Evolutionary conservation across 106 monocot genomes (phyloP).

Genomic region (Hemerocallis citrina): DNA sequence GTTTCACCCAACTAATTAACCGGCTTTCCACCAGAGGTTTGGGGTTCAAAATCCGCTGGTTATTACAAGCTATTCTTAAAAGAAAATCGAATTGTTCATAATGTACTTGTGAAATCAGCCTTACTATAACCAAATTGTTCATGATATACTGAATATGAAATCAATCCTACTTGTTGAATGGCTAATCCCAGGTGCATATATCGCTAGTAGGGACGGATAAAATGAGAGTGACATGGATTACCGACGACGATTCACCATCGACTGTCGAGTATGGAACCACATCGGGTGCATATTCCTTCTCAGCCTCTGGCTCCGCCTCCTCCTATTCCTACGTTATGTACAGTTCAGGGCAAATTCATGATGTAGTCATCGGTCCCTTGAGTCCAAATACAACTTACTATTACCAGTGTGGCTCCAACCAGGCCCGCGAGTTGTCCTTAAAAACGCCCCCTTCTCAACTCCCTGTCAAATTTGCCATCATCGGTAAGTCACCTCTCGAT

Average conservation of each 20-base stretch:
- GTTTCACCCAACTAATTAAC: too few relatives aligned
- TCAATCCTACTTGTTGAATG: too few relatives aligned
- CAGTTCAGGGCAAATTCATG: constrained; percentile 43
- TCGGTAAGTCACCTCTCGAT: constrained; percentile 14
- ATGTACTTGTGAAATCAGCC: too few relatives aligned
- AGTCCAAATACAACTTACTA: constrained; percentile 30
- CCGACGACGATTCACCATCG: constrained; percentile 33
- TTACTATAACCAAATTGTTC: too few relatives aligned
- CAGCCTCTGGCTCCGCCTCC: constrained; percentile 35
- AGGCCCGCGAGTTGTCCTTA: constrained; percentile 23
- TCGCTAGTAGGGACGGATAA: constrained; percentile 50
- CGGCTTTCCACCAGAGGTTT: too few relatives aligned
- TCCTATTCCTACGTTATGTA: constrained; percentile 55
- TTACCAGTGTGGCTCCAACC: constrained; percentile 28
- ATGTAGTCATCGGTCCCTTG: constrained; percentile 45
- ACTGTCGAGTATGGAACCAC: constrained; percentile 60
- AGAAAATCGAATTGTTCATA: too few relatives aligned
- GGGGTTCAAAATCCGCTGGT: too few relatives aligned
- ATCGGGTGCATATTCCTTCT: constrained; percentile 28
- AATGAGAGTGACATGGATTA: constrained; percentile 76
- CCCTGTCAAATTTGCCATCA: constrained; percentile 36
- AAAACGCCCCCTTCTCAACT: constrained; percentile 32
- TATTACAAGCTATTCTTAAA: too few relatives aligned
- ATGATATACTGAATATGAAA: too few relatives aligned
- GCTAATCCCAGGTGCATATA: constrained; percentile 55